Base-by-base conservation (phyloP, 805 yeast genomes). In the Kodamaea laetipori region DNA sequence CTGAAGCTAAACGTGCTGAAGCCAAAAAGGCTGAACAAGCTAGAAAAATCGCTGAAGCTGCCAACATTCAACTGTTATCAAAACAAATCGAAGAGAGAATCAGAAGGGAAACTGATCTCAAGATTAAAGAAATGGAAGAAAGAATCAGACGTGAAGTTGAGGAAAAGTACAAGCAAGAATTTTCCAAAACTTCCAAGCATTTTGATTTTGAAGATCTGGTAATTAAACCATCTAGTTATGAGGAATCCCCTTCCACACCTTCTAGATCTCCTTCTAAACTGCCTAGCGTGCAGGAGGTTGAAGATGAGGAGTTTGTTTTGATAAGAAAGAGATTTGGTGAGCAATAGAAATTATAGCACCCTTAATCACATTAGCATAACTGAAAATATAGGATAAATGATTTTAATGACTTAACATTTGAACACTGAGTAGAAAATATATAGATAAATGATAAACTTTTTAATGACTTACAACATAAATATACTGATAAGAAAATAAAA, bases 301-400 rank as follows among this genome's bases (percentile, higher is more conserved):
- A 58, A 26, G 64, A 59, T 38, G 63, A 59, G 35, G 63, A 59
- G 44, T 69, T 65, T 49, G 69, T 69, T 8, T 55, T 66, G 60
- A 61, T 68, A 44, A 64, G 68, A 42, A 70, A 69, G 53, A 68
- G 61, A 47, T 66, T 38, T 41, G 35, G 41, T 13, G 37, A 42
- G 17, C 37, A 32, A 30, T 21, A 21, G 24, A n/a, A n/a, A n/a
- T n/a, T n/a, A n/a, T n/a, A n/a, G n/a, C n/a, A n/a, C n/a, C n/a
- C n/a, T n/a, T 27, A 11, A 27, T 27, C 12, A 11, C 28, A 21
- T 15, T 15, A 31, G 15, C 10, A 31, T 6, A 31, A 31, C n/a
- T 6, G 3, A 8, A 32, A 12, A 11, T 27, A 27, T 27, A 27
- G 31, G n/a, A n/a, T n/a, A n/a, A n/a, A n/a, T n/a, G n/a, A n/a